Evolutionary conservation across 352 stramenopile genomes (phyloP), one percentile per base, ranked within the genome.

Genomic region (Phytophthora aleatoria): DNA sequence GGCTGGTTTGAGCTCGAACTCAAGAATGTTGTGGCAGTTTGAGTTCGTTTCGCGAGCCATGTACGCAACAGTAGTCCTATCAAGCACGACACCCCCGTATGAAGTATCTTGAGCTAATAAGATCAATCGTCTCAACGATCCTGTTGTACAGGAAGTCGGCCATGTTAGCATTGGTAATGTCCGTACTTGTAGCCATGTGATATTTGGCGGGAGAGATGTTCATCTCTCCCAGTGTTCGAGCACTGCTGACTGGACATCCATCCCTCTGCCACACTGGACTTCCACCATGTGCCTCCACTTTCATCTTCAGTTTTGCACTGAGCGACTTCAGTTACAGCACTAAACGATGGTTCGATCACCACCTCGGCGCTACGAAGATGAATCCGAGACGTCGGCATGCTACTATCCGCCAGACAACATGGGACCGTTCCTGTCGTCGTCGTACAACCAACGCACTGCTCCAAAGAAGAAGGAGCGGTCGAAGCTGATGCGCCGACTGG

Each of bases 361-460:
- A 10, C 49, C 63, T 38, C 54, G 43, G 10, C 53, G 44, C 27
- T 69, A 71, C 44, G 69, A 69, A 36, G 64, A 69, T 24, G 64
- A 67, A 61, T 50, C 44, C 0, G 67, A 79, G 48, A 67, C 47
- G 13, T 44, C 64, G 7, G 55, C 65, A 6, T 69, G 52, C 49
- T 79, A 71, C 43, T 76, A 76, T 38, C 71, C 71, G 3, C 65
- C 64, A 1, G 35, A 53, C 45, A 48, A 75, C 47, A 72, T 75
- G 64, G 64, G 64, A 0, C 61, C 72, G 2, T 79, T 61, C 38
- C 35, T 76, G 10, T 72, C 72, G 2, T 58, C 64, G 9, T 75
- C 68, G 3, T 52, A 64, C 35, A 57, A 61, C 3, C 72, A 75
- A 61, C 57, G 60, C 30, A 35, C 24, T 24, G 60, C 68, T 3